Evolutionary conservation across 2,329 filamentous ascomycete species (phyloP).

Genomic region (Penicillium brasilianum): DNA sequence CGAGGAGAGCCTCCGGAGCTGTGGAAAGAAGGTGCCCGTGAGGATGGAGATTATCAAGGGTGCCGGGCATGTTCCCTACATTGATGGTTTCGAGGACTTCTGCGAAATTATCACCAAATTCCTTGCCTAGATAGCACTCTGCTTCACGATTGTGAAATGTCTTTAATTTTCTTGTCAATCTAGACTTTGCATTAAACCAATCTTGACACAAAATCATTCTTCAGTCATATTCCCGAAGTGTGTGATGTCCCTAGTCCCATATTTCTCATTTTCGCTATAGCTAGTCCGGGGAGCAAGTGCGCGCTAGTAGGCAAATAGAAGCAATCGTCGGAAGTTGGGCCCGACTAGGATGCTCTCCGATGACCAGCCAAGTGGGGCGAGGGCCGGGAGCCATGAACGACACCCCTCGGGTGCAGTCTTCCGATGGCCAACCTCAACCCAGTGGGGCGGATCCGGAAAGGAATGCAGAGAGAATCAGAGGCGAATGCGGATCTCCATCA

Average conservation of each 20-base stretch:
- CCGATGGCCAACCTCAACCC: constrained; percentile 2
- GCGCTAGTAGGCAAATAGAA: constrained; percentile 12
- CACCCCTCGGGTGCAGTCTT: constrained; percentile 15
- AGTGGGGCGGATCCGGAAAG: not conserved
- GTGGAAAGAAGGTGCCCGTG: constrained; percentile 13
- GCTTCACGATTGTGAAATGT: constrained; percentile 7
- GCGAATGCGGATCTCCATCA: not conserved
- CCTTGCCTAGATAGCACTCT: constrained; percentile 9
- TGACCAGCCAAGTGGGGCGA: constrained; percentile 1
- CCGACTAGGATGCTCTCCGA: constrained; percentile 2
- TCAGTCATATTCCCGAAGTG: not conserved
- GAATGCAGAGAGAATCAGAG: not conserved
- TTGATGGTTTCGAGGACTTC: constrained; percentile 14
- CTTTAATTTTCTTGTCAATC: constrained; percentile 7
- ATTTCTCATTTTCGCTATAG: constrained; percentile 4
- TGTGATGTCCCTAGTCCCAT: constrained; percentile 2
- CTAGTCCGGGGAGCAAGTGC: too few species aligned
- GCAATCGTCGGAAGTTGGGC: constrained; percentile 2
- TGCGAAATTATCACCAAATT: constrained; percentile 13
- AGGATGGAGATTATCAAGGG: constrained; percentile 15
- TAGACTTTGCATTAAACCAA: constrained; percentile 10
- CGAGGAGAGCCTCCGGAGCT: constrained; percentile 26
- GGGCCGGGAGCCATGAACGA: too few species aligned
- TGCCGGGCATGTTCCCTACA: constrained; percentile 14
- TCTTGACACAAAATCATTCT: constrained; percentile 5